These are phyloP conservation scores for Kalmusia sp. DNA, from an alignment of 2,329 filamentous ascomycete species.

Conservation along the genomic window DNA sequence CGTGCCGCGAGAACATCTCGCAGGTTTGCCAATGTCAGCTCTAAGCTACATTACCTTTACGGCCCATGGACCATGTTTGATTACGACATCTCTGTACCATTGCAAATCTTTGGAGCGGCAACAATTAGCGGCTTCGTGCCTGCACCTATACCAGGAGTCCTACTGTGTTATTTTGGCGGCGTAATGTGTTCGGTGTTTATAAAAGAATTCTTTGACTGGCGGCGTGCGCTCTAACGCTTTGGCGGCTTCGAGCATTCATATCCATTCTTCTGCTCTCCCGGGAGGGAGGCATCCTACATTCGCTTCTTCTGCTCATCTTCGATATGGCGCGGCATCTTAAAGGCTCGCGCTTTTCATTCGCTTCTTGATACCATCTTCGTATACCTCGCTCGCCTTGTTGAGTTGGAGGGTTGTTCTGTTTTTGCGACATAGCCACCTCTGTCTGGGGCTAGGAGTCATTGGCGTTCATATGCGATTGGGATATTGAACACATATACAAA, in stretches of 20 bases:
- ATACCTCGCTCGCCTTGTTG: conserved; percentile 6
- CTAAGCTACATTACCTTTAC: background rate
- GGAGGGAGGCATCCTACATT: background rate
- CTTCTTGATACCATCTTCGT: conserved; percentile 5
- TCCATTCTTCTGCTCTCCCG: background rate
- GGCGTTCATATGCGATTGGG: background rate
- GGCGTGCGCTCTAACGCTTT: background rate
- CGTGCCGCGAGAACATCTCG: conserved; percentile 15
- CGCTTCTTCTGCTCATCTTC: conserved; percentile 2
- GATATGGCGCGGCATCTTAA: background rate
- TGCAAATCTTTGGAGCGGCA: background rate
- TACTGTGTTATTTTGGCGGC: background rate
- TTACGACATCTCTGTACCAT: background rate
- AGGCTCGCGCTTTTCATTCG: background rate
- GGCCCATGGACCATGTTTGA: background rate
- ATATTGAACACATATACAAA: too few species aligned
- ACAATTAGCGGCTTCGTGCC: background rate
- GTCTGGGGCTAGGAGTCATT: background rate
- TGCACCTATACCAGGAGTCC: background rate
- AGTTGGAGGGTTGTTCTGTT: conserved; percentile 8
- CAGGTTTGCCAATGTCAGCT: conserved; percentile 1
- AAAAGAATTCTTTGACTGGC: background rate
- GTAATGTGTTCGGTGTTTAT: conserved; percentile 1
- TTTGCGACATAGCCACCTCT: conserved; percentile 1
- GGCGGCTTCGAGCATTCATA: background rate